Base-by-base conservation (phyloP, 441 rosid species). In the Gossypium trilobum region DNA sequence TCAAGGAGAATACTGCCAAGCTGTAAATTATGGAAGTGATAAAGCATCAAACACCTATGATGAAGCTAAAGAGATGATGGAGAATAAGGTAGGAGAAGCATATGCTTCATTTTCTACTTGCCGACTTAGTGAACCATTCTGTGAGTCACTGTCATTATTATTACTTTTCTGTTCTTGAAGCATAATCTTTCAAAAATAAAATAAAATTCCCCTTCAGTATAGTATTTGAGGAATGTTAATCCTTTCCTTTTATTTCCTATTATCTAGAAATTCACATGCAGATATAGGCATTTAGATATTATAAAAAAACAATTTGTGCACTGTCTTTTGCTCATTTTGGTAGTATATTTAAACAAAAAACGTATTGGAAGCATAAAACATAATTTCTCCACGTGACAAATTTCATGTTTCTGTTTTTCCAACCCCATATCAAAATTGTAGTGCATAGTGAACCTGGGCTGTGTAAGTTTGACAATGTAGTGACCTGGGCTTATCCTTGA, bases 51-150 rank as follows among this genome's bases (percentile, higher is more conserved):
- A 62, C 10, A 23, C 68, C 14, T 62, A 17, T 11, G 42, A 25
- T 16, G 22, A 72, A 46, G 75, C 77, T 2, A 78, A 75, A 36
- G 73, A 74, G 42, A 68, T 1, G 83, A 69, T 29, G 70, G 57
- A 46, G 54, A 48, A 48, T 48, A 48, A 48, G 54, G 54, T 48
- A 13, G 6, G 54, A 48, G 54, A 48, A 48, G 5, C 54, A 48
- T 48, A 48, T 48, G 17, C 17, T 3, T 48, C 54, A 68, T 19
- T 52, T 29, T 52, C 60, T 29, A 52, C 72, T 14, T 29, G 61
- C 16, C 29, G 23, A 27, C 25, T 25, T 50, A n/a, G 1, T 27
- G 42, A 48, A 27, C 1, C 59, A 6, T 31, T 51, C 60, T 51
- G 72, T 67, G 36, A 71, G 66, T 33, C 55, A 56, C 9, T 56